Percentiles rank a stretch among this genome's conserved stretches.
phyloP scores from a whole-genome alignment of 805 yeast species.

The Candida loeiensis region DNA sequence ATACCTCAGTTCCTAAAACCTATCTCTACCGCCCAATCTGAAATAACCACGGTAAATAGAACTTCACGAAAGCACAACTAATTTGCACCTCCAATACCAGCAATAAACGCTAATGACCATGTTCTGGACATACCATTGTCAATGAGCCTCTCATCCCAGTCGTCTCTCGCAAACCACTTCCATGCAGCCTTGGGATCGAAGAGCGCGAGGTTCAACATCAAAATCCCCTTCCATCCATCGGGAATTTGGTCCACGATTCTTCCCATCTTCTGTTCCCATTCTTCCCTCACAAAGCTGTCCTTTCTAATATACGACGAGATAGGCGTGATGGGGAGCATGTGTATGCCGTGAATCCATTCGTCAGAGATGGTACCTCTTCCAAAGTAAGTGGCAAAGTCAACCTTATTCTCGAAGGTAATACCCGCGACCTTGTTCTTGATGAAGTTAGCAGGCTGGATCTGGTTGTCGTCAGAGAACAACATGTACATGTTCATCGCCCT shows the following conservation, averaged over 20 bases:
- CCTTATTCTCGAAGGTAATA: constrained; percentile 66
- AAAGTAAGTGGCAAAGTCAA: constrained; percentile 72
- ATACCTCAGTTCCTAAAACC: too few relatives aligned
- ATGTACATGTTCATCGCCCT: constrained; percentile 55
- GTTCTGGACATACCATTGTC: constrained; percentile 86
- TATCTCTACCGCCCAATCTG: too few relatives aligned
- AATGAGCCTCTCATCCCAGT: constrained; percentile 53
- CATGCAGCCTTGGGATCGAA: constrained; percentile 56
- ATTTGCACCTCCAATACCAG: constrained; percentile 39
- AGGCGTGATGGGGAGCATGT: constrained; percentile 72
- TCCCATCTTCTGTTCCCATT: constrained; percentile 54
- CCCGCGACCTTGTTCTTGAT: constrained; percentile 69
- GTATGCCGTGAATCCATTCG: constrained; percentile 76
- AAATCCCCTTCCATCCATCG: constrained; percentile 71
- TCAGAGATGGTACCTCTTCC: constrained; percentile 55
- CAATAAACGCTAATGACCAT: constrained; percentile 80
- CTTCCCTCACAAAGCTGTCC: constrained; percentile 54
- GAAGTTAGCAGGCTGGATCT: constrained; percentile 52
- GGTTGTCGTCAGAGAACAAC: constrained; percentile 51
- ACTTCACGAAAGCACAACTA: neutral
- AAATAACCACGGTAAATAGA: too few relatives aligned
- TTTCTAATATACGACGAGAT: constrained; percentile 58
- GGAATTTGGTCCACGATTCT: constrained; percentile 45
- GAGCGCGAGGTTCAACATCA: constrained; percentile 72
- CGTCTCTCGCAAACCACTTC: constrained; percentile 43